Conservation (phyloP, 1,284 basidiomycete species). For the Sanghuangporus baumii region DNA sequence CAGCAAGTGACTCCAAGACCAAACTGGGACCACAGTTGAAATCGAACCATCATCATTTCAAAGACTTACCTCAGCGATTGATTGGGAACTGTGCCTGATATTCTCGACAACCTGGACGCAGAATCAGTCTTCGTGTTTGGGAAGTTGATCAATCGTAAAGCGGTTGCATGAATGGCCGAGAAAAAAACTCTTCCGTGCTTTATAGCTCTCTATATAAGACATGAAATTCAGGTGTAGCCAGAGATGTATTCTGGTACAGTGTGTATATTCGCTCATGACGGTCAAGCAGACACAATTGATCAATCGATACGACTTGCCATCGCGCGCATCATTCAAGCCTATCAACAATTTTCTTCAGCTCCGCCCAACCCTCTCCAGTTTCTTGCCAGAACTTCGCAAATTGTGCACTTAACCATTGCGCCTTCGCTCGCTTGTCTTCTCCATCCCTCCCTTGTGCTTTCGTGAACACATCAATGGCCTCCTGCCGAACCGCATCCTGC, state of each 20-base stretch:
- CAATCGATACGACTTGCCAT: no score
- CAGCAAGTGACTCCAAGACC: conserved; percentile 14
- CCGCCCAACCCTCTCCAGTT: conserved; percentile 2
- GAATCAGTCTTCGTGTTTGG: no score
- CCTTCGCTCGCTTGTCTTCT: conserved; percentile 3
- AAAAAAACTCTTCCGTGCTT: not conserved
- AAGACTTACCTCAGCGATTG: no score
- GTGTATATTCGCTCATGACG: no score
- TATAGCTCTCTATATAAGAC: no score
- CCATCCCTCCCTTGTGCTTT: conserved; percentile 11
- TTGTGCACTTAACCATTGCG: not conserved
- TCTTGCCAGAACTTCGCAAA: conserved; percentile 9
- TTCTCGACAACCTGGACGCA: no score
- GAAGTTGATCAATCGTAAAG: no score
- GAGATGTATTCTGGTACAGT: no score
- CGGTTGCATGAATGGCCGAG: no score
- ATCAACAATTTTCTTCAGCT: conserved; percentile 6
- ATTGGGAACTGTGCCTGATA: no score
- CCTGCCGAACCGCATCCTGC: not conserved
- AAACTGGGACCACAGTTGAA: conserved; percentile 19
- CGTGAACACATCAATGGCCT: not conserved
- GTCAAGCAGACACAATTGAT: no score
- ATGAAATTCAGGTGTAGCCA: no score
- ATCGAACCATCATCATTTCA: conserved; percentile 19
- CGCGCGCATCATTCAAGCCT: not conserved